Base-by-base conservation (phyloP, 148 eudicot species). In the Rhododendron williamsianum region DNA sequence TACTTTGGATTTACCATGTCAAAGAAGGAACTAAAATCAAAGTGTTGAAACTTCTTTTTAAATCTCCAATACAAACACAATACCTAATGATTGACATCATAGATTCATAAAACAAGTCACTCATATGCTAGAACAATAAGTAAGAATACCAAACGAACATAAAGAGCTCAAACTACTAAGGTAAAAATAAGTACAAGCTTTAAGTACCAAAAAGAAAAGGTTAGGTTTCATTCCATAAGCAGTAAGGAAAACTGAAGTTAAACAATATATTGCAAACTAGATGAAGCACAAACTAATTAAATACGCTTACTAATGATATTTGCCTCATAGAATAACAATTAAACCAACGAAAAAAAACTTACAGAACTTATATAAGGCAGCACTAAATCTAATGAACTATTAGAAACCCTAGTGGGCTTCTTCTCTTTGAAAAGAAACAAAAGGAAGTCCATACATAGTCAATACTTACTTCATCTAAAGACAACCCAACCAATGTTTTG, bases 1-100 rank as follows among this genome's bases (percentile, higher is more conserved):
- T 67, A 67, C 73, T n/a, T 25, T 67, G 73, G 27, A 67, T 25
- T 18, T 48, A 36, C 86, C 90, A 88, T 85, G 83, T 51, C 79
- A 1, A 82, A 25, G 48, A 49, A 74, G 30, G 72, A 73, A 76
- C 52, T 76, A 6, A 6, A 51, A 76, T 51, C 72, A 9, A 30
- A 73, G 21, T 21, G 35, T 41, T 49, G 11, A 18, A 9, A 84
- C 43, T 67, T 9, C 4, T n/a, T 9, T 19, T 83, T 45, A 45
- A 30, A 30, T 10, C 30, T 30, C 45, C 9, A 67, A 83, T 25
- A 1, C 45, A n/a, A 27, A 78, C 30, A n/a, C 54, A 78, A 78
- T 46, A 33, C 19, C 38, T 30, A 30, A 33, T 33, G 27, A 78
- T 46, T 19, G 8, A 78, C 18, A 25, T 35, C 46, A 74, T 73